A percentile compares a stretch with the other conserved stretches of the same genome.
Evolutionary conservation across 495 filamentous ascomycete species (phyloP).

Genomic region (Talaromyces proteolyticus): DNA sequence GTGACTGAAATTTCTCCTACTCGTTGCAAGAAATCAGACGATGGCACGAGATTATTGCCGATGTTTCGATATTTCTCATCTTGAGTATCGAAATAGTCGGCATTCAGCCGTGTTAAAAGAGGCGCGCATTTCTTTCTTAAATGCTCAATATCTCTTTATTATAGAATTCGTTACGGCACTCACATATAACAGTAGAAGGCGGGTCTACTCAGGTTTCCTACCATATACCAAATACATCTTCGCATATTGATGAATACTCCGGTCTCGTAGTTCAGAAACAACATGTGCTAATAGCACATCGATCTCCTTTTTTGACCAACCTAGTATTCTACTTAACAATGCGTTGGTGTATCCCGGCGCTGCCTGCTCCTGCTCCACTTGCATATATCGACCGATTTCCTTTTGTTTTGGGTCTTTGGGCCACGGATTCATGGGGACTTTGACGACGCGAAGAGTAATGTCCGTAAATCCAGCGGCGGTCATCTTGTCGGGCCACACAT

Average conservation of each 20-base stretch:
- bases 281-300: constrained; percentile 17
- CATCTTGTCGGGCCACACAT: constrained; percentile 26
- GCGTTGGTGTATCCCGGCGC: constrained; percentile 49
- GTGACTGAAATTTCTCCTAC: no score
- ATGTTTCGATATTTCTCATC: no score
- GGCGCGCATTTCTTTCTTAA: no score
- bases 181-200: not conserved
- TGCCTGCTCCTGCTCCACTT: constrained; percentile 51
- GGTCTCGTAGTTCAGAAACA: constrained; percentile 19
- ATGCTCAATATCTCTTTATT: no score
- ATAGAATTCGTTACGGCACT: no score
- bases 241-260: constrained; percentile 21
- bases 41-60: no score
- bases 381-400: constrained; percentile 56
- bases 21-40: no score
- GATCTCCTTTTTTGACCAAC: constrained; percentile 18
- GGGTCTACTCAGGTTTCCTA: not conserved
- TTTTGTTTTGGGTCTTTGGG: constrained; percentile 58
- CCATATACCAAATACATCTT: constrained; percentile 10
- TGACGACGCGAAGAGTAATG: constrained; percentile 47
- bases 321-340: constrained; percentile 50
- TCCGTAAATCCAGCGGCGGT: constrained; percentile 51
- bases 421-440: constrained; percentile 62
- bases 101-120: no score
- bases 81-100: no score